Conservation (phyloP, 768 basidiomycete genomes). For the Mycena galopus region DNA sequence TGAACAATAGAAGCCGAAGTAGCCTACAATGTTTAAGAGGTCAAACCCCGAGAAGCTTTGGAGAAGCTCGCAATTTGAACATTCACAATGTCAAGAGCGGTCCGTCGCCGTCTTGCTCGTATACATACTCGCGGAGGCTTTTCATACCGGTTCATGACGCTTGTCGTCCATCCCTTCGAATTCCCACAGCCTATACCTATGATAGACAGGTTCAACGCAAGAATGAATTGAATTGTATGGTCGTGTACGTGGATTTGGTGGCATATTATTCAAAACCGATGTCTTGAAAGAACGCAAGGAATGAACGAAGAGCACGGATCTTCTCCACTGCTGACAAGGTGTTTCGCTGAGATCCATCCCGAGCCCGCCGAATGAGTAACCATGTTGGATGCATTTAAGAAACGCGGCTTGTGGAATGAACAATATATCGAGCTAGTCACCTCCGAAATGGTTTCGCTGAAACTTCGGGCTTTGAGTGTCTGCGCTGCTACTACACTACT, state of each 20-base stretch:
- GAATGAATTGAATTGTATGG: too few relatives aligned
- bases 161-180: not conserved
- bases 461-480: slow-evolving; percentile 1
- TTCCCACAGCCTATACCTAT: too few relatives aligned
- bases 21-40: not conserved
- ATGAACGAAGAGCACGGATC: slow-evolving; percentile 1
- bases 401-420: not conserved
- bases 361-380: slow-evolving; percentile 1
- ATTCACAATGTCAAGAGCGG: not conserved
- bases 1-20: not conserved
- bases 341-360: slow-evolving; percentile 3
- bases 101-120: not conserved
- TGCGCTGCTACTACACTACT: not conserved
- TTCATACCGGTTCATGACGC: not conserved
- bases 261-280: too few relatives aligned
- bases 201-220: too few relatives aligned
- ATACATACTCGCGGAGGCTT: not conserved
- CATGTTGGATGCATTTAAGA: slow-evolving; percentile 1
- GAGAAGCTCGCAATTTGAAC: not conserved
- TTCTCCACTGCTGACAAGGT: not conserved
- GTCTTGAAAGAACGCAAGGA: not conserved
- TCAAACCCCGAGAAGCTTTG: not conserved
- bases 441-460: slow-evolving; percentile 2
- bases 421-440: not conserved
- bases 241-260: too few relatives aligned